These are phyloP conservation scores for Candida gigantensis DNA, from an alignment of 1,139 yeast species.

Conservation along the genomic window DNA sequence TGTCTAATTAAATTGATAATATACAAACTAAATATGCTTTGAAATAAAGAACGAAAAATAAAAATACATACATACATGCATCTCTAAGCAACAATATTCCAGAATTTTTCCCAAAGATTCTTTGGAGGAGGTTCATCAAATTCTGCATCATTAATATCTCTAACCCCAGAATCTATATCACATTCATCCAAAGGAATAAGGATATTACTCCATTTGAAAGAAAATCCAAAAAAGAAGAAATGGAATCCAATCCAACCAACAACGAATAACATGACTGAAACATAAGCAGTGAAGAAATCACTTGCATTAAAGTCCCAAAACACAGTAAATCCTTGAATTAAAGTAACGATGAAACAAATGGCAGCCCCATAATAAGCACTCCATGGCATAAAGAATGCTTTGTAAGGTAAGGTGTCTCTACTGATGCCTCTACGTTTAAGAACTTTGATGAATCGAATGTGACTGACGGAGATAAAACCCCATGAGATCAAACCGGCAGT, in stretches of 20 bases:
- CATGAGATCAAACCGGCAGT: conserved; percentile 76
- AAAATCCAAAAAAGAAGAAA: conserved; percentile 45
- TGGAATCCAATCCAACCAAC: conserved; percentile 55
- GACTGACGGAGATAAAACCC: conserved; percentile 67
- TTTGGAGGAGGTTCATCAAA: conserved; percentile 48
- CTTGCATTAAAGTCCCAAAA: conserved; percentile 57
- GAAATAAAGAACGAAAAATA: no score
- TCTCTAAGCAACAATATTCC: conserved; percentile 35
- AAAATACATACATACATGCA: no score
- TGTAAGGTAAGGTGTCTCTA: conserved; percentile 69
- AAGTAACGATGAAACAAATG: conserved; percentile 52
- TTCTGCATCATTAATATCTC: conserved; percentile 53
- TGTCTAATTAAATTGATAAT: no score
- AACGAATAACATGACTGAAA: conserved; percentile 60
- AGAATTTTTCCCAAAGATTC: conserved; percentile 57
- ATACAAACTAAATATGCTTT: no score
- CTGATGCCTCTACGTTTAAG: conserved; percentile 59
- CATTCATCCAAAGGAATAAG: conserved; percentile 52
- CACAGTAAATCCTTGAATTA: conserved; percentile 70
- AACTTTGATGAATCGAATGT: conserved; percentile 67
- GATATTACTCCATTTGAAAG: conserved; percentile 34
- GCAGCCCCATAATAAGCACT: conserved; percentile 59
- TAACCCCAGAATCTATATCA: conserved; percentile 62
- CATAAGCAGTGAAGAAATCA: conserved; percentile 63
- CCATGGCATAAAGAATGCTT: conserved; percentile 67